A percentile compares a stretch with the other conserved stretches of the same genome.
Conservation (phyloP, 1,284 basidiomycete species). For the Crepidotus sp. region DNA sequence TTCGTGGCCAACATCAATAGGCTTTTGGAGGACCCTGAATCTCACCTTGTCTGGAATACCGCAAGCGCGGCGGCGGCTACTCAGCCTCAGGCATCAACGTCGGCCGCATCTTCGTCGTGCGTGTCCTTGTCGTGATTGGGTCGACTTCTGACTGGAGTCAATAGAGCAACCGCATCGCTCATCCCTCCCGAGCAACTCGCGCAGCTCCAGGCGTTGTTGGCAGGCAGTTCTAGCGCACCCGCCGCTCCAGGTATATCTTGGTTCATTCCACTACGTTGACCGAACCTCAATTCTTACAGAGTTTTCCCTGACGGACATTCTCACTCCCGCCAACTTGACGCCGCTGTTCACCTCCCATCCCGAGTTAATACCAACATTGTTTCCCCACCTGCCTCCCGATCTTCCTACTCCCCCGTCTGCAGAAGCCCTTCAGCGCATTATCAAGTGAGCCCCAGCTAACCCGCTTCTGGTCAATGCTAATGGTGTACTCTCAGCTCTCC, state of each 20-base stretch:
- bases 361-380: conserved; percentile 55
- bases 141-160: conserved; percentile 13
- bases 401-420: conserved; percentile 55
- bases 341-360: conserved; percentile 63
- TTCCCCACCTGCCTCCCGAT: conserved; percentile 71
- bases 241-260: conserved; percentile 18
- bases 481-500: conserved; percentile 30
- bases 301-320: conserved; percentile 58
- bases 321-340: conserved; percentile 60
- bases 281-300: conserved; percentile 31
- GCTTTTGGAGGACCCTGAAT: conserved; percentile 55
- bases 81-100: conserved; percentile 35
- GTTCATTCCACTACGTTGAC: not conserved
- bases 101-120: conserved; percentile 23
- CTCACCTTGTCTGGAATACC: conserved; percentile 48
- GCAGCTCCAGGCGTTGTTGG: conserved; percentile 38
- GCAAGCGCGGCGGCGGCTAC: conserved; percentile 21
- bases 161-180: conserved; percentile 10
- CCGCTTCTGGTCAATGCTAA: not conserved
- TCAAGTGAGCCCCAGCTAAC: conserved; percentile 22
- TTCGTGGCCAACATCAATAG: conserved; percentile 63
- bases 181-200: conserved; percentile 41
- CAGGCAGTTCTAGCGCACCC: conserved; percentile 25
- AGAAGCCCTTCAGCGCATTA: conserved; percentile 50
- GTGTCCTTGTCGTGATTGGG: not conserved